These are phyloP conservation scores for Apiotrichum sp. DNA, from an alignment of 1,284 basidiomycete genomes.

Conservation along the genomic window DNA sequence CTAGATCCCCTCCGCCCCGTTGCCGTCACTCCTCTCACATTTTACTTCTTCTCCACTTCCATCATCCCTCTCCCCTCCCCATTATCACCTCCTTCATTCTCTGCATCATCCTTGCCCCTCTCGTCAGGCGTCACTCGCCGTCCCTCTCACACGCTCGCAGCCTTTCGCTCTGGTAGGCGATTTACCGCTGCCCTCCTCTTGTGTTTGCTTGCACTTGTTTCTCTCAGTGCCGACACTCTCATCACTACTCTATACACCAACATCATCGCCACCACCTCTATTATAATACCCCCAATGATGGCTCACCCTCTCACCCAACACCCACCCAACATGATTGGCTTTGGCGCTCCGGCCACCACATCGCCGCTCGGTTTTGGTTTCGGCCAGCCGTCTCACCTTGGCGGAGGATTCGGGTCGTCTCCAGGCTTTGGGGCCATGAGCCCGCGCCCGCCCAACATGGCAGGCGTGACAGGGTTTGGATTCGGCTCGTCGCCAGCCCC, in stretches of 20 bases:
- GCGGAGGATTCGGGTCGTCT: neutral
- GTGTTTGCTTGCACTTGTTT: neutral
- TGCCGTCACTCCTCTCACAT: too few relatives aligned
- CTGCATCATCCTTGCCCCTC: neutral
- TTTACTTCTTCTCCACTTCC: neutral
- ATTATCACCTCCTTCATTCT: neutral
- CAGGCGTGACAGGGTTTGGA: constrained; percentile 7
- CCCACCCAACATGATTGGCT: constrained; percentile 35
- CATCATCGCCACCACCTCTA: too few relatives aligned
- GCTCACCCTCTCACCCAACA: constrained; percentile 43
- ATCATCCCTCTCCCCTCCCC: neutral
- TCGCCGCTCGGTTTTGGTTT: constrained; percentile 40
- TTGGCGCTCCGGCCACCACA: constrained; percentile 34
- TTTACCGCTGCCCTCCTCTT: neutral
- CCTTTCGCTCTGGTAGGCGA: neutral
- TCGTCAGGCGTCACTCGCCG: too few relatives aligned
- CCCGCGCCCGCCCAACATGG: neutral
- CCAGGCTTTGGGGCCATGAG: constrained; percentile 3
- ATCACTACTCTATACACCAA: too few relatives aligned
- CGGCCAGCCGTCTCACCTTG: constrained; percentile 19
- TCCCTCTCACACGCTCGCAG: too few relatives aligned
- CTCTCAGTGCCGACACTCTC: too few relatives aligned
- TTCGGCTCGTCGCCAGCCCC: constrained; percentile 11
- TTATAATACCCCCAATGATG: constrained; percentile 19
- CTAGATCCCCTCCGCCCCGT: too few relatives aligned